Evolutionary conservation across 306 rosid genomes (phyloP), one percentile per base, ranked within the genome.

Genomic region (Quercus cerris): DNA sequence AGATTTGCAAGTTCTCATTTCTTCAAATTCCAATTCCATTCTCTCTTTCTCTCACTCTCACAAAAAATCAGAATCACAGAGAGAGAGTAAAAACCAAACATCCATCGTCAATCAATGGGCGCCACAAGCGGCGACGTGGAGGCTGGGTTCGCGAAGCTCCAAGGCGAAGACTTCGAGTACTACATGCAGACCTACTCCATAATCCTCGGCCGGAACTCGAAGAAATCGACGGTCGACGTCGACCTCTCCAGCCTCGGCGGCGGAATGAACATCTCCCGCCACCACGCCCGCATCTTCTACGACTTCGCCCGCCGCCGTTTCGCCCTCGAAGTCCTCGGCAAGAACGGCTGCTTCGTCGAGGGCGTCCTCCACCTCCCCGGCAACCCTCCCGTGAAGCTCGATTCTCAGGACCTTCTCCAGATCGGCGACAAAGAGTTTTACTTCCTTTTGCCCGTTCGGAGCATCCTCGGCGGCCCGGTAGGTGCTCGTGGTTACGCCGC

Each of bases 241-340:
- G 99, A 96, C 85, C 97, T 96, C 54, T 96, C 99, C 8, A 91
- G 97, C 84, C 98, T 96, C 77, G 99, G 99, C 15, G 99, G 99
- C 20, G 99, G 99, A 1, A 96, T 96, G 99, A 96, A 96, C 87
- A 96, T 96, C 77, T 96, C 99, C 1, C 98, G 99, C 77, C 94
- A 96, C 85, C 99, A 96, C 77, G 98, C 97, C 18, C 97, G 97
- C 81, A 93, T 96, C 77, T 96, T 93, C 89, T 96, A 93, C 87
- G 98, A 96, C 85, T 96, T 96, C 81, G 73, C 99, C 0, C 97
- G 98, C 12, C 97, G 98, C 9, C 99, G 98, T 6, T 96, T 96
- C 78, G 99, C 99, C 33, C 97, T 96, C 0, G 99, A 96, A 78
- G 97, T 96, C 25, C 90, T 96, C 20, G 99, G 99, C 0, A 96